A percentile compares a stretch with the other conserved stretches of the same genome.
These are phyloP conservation scores for Fusarium subglutinans DNA, from an alignment of 2,329 filamentous ascomycete genomes.

Conservation along the genomic window DNA sequence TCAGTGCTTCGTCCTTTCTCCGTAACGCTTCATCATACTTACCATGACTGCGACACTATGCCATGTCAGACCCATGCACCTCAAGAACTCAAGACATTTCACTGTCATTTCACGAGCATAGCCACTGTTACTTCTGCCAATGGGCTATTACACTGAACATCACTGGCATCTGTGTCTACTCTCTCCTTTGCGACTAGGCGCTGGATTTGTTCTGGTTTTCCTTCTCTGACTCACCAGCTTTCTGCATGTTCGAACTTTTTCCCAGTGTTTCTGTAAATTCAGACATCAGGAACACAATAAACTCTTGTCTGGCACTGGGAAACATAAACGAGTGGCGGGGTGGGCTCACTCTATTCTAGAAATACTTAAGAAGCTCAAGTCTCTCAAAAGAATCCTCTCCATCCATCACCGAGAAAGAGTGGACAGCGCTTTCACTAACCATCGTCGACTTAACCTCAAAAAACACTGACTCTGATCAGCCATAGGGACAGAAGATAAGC, in stretches of 20 bases:
- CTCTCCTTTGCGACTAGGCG: background rate
- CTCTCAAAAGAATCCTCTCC: background rate
- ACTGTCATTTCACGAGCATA: background rate
- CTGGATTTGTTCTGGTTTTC: accelerated
- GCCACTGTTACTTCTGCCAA: background rate
- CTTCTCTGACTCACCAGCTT: background rate
- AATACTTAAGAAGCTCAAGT: background rate
- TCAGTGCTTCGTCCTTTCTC: background rate
- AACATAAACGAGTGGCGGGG: accelerated
- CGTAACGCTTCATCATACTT: background rate
- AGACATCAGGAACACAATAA: accelerated
- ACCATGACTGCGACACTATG: background rate
- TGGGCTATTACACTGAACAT: accelerated
- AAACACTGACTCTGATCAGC: background rate
- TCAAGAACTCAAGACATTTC: background rate
- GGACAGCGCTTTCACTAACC: accelerated
- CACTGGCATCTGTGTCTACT: accelerated
- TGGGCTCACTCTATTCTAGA: accelerated
- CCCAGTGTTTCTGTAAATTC: background rate
- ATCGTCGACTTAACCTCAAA: background rate
- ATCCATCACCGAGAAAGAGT: background rate
- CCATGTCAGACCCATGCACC: background rate
- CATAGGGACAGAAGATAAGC: background rate
- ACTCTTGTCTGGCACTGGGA: background rate
- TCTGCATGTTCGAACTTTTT: background rate